Conservation (phyloP, 2,329 filamentous ascomycete genomes). For the Pyrenophora tritici-repentis region DNA sequence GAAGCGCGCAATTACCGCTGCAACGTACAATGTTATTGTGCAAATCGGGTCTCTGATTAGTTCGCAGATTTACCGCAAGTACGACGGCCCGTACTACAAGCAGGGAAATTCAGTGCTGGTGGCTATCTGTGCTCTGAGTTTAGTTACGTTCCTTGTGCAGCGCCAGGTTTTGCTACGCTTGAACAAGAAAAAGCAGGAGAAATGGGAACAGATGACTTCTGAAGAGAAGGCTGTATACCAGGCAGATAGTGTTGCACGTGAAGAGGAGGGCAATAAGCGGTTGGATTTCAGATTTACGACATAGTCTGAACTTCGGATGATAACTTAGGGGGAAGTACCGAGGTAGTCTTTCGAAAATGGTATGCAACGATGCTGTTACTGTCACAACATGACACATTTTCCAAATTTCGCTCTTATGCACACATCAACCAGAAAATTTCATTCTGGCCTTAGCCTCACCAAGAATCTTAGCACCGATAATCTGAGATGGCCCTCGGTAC, state of each 20-base stretch:
- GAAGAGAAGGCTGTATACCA: slow-evolving; percentile 58
- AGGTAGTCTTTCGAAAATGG: background rate
- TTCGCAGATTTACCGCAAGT: slow-evolving; percentile 56
- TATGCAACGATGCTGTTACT: background rate
- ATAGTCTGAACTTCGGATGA: slow-evolving; percentile 8
- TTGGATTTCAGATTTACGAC: slow-evolving; percentile 48
- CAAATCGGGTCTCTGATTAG: slow-evolving; percentile 49
- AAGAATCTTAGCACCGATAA: background rate
- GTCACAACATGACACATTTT: background rate
- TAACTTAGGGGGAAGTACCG: background rate
- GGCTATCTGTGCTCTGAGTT: slow-evolving; percentile 54
- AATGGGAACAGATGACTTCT: slow-evolving; percentile 57
- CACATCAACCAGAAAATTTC: background rate
- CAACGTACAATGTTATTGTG: slow-evolving; percentile 63
- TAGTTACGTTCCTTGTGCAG: slow-evolving; percentile 56
- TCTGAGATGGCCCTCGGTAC: no score
- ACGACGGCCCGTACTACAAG: slow-evolving; percentile 60
- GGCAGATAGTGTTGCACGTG: slow-evolving; percentile 35
- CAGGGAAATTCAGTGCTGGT: slow-evolving; percentile 60
- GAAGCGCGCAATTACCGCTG: slow-evolving; percentile 65
- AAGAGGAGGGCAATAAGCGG: slow-evolving; percentile 47
- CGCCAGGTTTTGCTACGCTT: slow-evolving; percentile 47
- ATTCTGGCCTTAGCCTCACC: background rate
- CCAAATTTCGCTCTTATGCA: background rate
- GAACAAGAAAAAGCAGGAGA: slow-evolving; percentile 47